phyloP scores from a whole-genome alignment of 2,329 filamentous ascomycete species.

The Colletotrichum sojae region DNA sequence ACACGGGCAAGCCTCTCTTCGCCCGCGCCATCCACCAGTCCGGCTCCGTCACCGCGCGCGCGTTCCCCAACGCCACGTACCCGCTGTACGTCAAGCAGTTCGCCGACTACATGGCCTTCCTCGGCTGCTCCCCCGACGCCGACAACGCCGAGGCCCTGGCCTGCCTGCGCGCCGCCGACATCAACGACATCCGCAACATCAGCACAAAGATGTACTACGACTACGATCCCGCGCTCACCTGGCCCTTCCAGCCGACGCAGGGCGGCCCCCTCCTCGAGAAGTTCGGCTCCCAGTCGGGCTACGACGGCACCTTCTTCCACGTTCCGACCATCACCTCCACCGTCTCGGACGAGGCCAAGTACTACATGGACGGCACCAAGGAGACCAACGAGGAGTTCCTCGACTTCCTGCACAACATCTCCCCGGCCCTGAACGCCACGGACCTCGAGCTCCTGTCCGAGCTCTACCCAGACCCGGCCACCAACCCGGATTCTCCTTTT shows the following conservation, averaged over 20 bases:
- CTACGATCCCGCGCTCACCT: conserved; percentile 69
- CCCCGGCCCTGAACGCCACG: conserved; percentile 46
- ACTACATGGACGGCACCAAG: conserved; percentile 49
- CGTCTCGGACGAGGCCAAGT: conserved; percentile 54
- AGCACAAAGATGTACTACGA: conserved; percentile 72
- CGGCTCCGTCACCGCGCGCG: conserved; percentile 62
- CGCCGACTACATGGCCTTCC: conserved; percentile 64
- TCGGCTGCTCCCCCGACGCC: conserved; percentile 64
- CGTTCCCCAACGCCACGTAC: conserved; percentile 47
- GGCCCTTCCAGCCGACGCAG: conserved; percentile 64
- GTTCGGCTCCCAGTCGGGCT: conserved; percentile 57
- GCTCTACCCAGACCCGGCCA: conserved; percentile 54
- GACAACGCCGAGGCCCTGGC: conserved; percentile 68
- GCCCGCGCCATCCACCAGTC: conserved; percentile 77
- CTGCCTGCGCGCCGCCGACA: conserved; percentile 63
- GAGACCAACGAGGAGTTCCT: conserved; percentile 55
- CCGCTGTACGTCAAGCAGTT: conserved; percentile 65
- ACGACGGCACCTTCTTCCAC: conserved; percentile 54
- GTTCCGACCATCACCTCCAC: conserved; percentile 55
- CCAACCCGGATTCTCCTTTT: conserved; percentile 51
- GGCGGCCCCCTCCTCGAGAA: conserved; percentile 62
- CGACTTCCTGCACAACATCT: conserved; percentile 53
- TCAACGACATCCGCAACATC: conserved; percentile 70
- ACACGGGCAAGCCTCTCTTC: conserved; percentile 73
- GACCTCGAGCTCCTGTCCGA: conserved; percentile 48